Base-by-base conservation (phyloP, 441 rosid genomes). In the Mallotus repandus region DNA sequence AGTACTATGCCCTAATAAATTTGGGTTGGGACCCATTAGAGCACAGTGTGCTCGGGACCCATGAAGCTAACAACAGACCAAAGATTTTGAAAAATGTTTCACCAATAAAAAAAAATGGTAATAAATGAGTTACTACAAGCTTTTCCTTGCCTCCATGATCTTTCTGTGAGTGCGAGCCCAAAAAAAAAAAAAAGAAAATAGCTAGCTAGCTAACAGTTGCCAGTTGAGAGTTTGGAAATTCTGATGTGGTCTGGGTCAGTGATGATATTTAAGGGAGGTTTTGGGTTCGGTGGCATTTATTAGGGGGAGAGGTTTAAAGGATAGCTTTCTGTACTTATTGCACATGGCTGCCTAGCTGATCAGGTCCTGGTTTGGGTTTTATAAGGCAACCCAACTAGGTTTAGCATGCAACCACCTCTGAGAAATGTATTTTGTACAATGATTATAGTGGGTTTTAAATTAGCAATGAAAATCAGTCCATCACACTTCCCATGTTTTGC, bases 1-100 rank as follows among this genome's bases (percentile, higher is more conserved):
- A 9, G 38, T 59, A 46, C 56, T 19, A n/a, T 64, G 64, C 60
- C 46, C 54, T 41, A 66, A 68, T 71, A 72, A 82, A 75, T 77
- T 25, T 43, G 12, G 3, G 14, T 53, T 52, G 72, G 78, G 83
- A 35, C 72, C 74, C 71, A 43, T 35, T 21, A 14, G 54, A 53
- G 38, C 3, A 18, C 57, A 56, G 58, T 25, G 1, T 25, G 18
- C 1, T 4, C 0, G 15, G n/a, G 72, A 22, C 22, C 74, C 48
- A 48, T 5, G 52, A 19, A 69, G 11, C 9, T 35, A 18, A 29
- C 63, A 12, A 0, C 72, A 19, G 21, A 57, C 29, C 55, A 9
- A 56, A 4, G 29, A 53, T 14, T 13, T 6, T 54, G 15, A 11
- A 0, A 14, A n/a, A 56, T 35, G 15, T 7, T 50, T 67, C 8